A percentile compares a stretch with the other conserved stretches of the same genome.
Evolutionary conservation across 352 stramenopile genomes (phyloP).

Genomic region (Pythium brassicae): DNA sequence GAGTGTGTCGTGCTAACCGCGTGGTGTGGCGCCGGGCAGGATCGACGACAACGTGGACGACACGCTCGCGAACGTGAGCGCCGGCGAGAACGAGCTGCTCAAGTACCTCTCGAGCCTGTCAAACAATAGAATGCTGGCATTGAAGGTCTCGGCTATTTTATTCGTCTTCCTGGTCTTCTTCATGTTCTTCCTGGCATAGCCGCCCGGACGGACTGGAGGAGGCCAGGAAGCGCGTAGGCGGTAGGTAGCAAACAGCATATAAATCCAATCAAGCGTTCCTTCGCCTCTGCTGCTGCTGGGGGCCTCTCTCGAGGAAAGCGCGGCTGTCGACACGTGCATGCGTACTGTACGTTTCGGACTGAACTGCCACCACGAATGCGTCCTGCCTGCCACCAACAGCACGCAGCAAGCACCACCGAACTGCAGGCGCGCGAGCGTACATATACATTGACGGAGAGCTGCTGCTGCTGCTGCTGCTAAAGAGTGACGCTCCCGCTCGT

Average conservation of each 20-base stretch:
- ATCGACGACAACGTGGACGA: constrained; percentile 87
- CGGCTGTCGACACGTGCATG: no score
- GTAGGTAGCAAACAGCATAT: constrained; percentile 1
- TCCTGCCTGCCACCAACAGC: no score
- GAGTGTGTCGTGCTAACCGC: not conserved
- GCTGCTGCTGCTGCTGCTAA: no score
- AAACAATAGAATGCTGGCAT: constrained; percentile 83
- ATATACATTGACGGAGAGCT: not conserved
- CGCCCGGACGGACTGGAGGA: not conserved
- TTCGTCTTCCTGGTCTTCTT: constrained; percentile 87
- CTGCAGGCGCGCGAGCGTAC: not conserved
- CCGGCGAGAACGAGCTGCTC: constrained; percentile 76
- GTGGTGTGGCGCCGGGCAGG: constrained; percentile 21
- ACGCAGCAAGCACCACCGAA: not conserved
- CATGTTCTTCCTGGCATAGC: constrained; percentile 86
- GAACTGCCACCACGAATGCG: no score
- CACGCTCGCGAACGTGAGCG: constrained; percentile 65
- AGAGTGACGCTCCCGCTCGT: not conserved
- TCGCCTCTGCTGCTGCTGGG: not conserved
- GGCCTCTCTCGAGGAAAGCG: no score
- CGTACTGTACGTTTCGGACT: no score
- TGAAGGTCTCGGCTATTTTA: constrained; percentile 86
- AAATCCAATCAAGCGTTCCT: constrained; percentile 2
- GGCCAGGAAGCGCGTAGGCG: not conserved
- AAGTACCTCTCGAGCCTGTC: constrained; percentile 84